Percentiles rank a stretch among this genome's conserved stretches.
Evolutionary conservation across 352 stramenopile genomes (phyloP).

Genomic region (Thalassiosira hispida): DNA sequence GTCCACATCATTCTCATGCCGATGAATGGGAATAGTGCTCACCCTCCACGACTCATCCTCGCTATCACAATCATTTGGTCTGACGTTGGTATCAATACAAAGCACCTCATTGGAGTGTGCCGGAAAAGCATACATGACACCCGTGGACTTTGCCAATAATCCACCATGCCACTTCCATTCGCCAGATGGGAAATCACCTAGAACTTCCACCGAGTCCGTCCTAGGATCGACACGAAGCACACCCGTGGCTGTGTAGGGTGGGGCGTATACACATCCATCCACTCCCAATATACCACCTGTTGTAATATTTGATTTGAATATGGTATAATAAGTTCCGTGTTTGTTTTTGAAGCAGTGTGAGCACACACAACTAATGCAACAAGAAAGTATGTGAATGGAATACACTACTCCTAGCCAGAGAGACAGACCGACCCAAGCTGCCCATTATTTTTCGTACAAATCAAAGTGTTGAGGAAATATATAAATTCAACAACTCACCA

Average conservation of each 20-base stretch:
- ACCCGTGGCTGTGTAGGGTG: slow-evolving; percentile 46
- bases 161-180: slow-evolving; percentile 57
- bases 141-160: slow-evolving; percentile 36
- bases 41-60: slow-evolving; percentile 49
- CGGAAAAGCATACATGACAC: slow-evolving; percentile 53
- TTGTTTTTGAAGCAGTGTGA: neutral
- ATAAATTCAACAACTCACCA: too few species aligned
- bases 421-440: too few species aligned
- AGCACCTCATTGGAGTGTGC: slow-evolving; percentile 49
- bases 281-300: slow-evolving; percentile 39
- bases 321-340: too few species aligned
- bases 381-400: too few species aligned
- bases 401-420: too few species aligned
- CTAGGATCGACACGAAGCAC: slow-evolving; percentile 45
- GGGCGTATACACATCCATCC: slow-evolving; percentile 45
- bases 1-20: slow-evolving; percentile 43
- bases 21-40: slow-evolving; percentile 47
- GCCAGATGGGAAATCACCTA: slow-evolving; percentile 36
- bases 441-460: too few species aligned
- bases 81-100: slow-evolving; percentile 49
- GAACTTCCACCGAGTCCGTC: slow-evolving; percentile 36
- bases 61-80: neutral
- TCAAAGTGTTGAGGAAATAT: too few species aligned
- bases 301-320: neutral
- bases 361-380: too few species aligned